Evolutionary conservation across 2,329 filamentous ascomycete species (phyloP), one percentile per base, ranked within the genome.

Genomic region (Juglanconis sp.): DNA sequence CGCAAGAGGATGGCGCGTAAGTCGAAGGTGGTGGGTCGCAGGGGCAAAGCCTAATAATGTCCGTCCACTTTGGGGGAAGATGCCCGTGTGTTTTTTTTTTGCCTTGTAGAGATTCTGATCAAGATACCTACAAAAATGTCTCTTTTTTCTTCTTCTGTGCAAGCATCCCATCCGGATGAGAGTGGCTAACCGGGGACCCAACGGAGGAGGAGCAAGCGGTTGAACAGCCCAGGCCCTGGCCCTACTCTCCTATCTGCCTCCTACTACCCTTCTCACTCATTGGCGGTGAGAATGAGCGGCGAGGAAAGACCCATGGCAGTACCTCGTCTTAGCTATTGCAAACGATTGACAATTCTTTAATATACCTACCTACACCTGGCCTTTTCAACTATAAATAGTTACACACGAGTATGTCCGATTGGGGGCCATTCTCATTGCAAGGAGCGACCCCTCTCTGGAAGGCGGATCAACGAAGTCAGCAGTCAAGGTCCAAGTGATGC

Each of bases 1-100:
- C 88, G 91, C 74, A 97, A 96, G 79, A 83, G 92, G 64, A 85
- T 89, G 78, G 84, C 89, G 79, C 85, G 92, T 61, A 89, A 89
- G 74, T 89, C 88, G 76, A 86, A 58, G 56, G 47, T 40, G 38
- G 46, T 24, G 9, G 61, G 46, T 8, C 61, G 58, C 38, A 57
- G 57, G 53, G 60, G 56, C 40, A 59, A 55, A 24, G 24, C 24
- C 24, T 24, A 24, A 42, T 34, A 13, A 47, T 8, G 9, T 30
- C n/a, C 17, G 10, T 31, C 11, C 46, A 11, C 4, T 10, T 13
- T 11, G 10, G 3, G 6, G 10, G 4, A 13, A 15, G n/a, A 5
- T 42, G 38, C 10, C 38, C n/a, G 38, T 42, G 38, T 15, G 11
- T 4, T 13, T 42, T 13, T 10, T 9, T 42, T 13, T 42, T 9